These are phyloP conservation scores for Trichocomaceae sp. DNA, from an alignment of 2,329 filamentous ascomycete genomes.

Conservation along the genomic window DNA sequence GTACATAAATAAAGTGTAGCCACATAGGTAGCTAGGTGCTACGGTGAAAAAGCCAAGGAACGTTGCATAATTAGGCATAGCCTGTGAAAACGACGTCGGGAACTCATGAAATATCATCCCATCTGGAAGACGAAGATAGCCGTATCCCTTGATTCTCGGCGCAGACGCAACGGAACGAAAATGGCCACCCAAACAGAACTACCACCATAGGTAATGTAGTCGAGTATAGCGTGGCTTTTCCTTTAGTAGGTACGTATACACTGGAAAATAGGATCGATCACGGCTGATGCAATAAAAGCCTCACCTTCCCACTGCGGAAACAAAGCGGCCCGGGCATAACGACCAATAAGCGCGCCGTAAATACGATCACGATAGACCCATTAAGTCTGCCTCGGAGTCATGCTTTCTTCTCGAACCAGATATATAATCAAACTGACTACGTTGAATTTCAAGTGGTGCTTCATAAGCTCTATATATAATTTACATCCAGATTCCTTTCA, in stretches of 20 bases:
- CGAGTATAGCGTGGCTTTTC: too few species aligned
- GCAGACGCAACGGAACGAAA: background rate
- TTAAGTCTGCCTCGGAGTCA: background rate
- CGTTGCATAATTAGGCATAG: too few species aligned
- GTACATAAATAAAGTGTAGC: background rate
- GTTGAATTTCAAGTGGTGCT: background rate
- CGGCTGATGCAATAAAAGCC: background rate
- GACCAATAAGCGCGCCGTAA: conserved; percentile 3
- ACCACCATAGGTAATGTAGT: too few species aligned
- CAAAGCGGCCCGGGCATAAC: background rate
- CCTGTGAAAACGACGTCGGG: too few species aligned
- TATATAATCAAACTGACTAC: background rate
- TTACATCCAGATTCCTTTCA: background rate
- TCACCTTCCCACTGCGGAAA: background rate
- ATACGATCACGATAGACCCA: conserved; percentile 1
- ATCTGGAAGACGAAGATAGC: background rate
- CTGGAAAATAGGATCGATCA: background rate
- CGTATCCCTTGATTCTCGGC: background rate
- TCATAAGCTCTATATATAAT: too few species aligned
- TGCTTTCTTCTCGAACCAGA: background rate
- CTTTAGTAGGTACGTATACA: too few species aligned
- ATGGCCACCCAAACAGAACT: too few species aligned
- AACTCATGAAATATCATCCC: too few species aligned
- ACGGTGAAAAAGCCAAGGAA: background rate
- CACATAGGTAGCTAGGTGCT: background rate